phyloP scores from a whole-genome alignment of 2,329 filamentous ascomycete species.

The Exserohilum turcica region DNA sequence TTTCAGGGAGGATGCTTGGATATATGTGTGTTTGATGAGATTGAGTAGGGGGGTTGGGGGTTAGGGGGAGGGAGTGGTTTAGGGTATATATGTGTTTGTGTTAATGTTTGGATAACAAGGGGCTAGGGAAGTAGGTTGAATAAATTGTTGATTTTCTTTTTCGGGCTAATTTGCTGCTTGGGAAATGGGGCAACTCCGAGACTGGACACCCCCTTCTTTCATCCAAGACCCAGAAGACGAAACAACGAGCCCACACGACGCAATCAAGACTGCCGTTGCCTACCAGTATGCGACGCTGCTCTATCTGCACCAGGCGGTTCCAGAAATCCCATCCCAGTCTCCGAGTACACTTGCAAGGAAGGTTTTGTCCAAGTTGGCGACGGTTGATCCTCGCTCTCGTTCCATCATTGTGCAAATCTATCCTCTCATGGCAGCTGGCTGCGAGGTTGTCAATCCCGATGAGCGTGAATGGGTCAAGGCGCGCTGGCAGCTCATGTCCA shows the following conservation, averaged over 20 bases:
- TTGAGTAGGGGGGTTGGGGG: too few species aligned
- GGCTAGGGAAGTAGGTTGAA: too few species aligned
- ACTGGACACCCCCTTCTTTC: constrained; percentile 63
- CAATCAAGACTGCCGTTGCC: constrained; percentile 69
- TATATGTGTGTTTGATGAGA: too few species aligned
- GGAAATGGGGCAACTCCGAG: constrained; percentile 62
- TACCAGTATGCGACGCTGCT: constrained; percentile 70
- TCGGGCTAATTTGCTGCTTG: too few species aligned
- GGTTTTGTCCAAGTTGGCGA: constrained; percentile 65
- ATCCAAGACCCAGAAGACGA: constrained; percentile 69
- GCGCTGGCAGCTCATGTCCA: constrained; percentile 66
- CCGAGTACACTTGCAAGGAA: constrained; percentile 65
- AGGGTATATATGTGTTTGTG: too few species aligned
- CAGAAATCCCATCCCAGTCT: constrained; percentile 66
- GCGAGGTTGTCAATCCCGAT: constrained; percentile 64
- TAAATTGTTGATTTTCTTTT: too few species aligned
- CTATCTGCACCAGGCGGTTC: constrained; percentile 71
- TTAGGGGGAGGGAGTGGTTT: too few species aligned
- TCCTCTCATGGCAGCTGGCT: constrained; percentile 69
- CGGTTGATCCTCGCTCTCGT: constrained; percentile 65
- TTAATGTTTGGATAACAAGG: too few species aligned
- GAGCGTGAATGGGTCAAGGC: constrained; percentile 68
- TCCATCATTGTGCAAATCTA: constrained; percentile 72
- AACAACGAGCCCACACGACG: constrained; percentile 65
- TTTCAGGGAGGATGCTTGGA: too few species aligned